Evolutionary conservation across 225 moss, liverwort and hornwort species (phyloP).

Genomic region (Physcomitrium patens): DNA sequence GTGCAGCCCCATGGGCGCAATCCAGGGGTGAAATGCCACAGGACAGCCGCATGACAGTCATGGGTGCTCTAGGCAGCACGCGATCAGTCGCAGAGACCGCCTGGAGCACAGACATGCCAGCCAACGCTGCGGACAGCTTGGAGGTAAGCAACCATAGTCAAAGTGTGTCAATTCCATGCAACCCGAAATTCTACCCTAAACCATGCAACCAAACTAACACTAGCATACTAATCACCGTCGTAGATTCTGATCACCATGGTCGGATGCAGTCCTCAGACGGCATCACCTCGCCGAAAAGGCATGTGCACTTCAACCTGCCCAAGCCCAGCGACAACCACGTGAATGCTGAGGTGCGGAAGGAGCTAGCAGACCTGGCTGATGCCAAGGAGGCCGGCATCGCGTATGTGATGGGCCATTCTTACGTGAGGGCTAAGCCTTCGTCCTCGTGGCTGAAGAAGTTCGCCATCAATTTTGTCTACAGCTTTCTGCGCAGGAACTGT

Average conservation of each 20-base stretch:
- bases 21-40: slow-evolving; percentile 55
- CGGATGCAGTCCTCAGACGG: background rate
- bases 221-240: too few species aligned
- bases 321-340: slow-evolving; percentile 3
- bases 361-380: background rate
- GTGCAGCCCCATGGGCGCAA: slow-evolving; percentile 42
- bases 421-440: slow-evolving; percentile 7
- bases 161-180: too few species aligned
- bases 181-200: too few species aligned
- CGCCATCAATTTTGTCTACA: slow-evolving; percentile 22
- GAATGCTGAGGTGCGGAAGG: slow-evolving; percentile 12
- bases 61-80: slow-evolving; percentile 8
- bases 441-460: slow-evolving; percentile 21
- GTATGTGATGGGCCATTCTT: slow-evolving; percentile 24
- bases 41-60: slow-evolving; percentile 37
- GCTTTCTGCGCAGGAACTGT: slow-evolving; percentile 19
- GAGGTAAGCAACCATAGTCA: background rate
- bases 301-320: slow-evolving; percentile 47
- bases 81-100: background rate
- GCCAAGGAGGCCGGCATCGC: slow-evolving; percentile 13
- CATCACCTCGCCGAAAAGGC: slow-evolving; percentile 32
- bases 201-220: too few species aligned
- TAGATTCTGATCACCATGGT: too few species aligned
- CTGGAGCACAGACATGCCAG: slow-evolving; percentile 6
- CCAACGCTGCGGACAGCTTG: background rate